A percentile compares a stretch with the other conserved stretches of the same genome.
Evolutionary conservation across 1,284 basidiomycete genomes (phyloP).

Genomic region (Ceratobasidium sp.): DNA sequence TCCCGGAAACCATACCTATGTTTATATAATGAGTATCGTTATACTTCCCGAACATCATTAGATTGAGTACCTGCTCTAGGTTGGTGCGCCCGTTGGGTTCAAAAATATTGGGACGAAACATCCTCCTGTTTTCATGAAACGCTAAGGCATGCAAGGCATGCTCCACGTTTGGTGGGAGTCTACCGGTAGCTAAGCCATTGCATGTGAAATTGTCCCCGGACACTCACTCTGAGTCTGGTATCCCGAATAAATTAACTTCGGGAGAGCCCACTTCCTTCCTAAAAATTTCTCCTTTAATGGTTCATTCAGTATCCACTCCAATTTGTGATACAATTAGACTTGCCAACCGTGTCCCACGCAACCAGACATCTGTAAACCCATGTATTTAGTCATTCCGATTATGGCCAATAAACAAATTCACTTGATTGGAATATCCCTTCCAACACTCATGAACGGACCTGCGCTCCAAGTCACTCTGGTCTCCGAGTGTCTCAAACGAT

Average conservation of each 20-base stretch:
- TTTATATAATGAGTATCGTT: background rate
- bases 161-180: constrained; percentile 34
- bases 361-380: background rate
- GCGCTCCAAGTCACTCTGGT: constrained; percentile 8
- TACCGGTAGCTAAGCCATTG: too few relatives aligned
- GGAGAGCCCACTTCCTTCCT: background rate
- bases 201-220: too few relatives aligned
- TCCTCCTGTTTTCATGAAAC: constrained; percentile 36
- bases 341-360: constrained; percentile 30
- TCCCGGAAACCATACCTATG: constrained; percentile 38
- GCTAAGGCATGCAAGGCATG: constrained; percentile 37
- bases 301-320: background rate
- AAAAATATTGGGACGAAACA: constrained; percentile 18
- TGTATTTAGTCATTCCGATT: background rate
- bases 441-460: background rate
- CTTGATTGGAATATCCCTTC: constrained; percentile 10
- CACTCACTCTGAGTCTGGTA: constrained; percentile 23
- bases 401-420: background rate
- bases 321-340: background rate
- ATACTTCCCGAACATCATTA: background rate
- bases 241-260: constrained; percentile 1
- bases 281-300: background rate
- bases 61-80: constrained; percentile 27
- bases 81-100: background rate
- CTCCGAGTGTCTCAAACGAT: constrained; percentile 4